Conservation (phyloP, 208 protist species). For the Acanthamoeba sp. region DNA sequence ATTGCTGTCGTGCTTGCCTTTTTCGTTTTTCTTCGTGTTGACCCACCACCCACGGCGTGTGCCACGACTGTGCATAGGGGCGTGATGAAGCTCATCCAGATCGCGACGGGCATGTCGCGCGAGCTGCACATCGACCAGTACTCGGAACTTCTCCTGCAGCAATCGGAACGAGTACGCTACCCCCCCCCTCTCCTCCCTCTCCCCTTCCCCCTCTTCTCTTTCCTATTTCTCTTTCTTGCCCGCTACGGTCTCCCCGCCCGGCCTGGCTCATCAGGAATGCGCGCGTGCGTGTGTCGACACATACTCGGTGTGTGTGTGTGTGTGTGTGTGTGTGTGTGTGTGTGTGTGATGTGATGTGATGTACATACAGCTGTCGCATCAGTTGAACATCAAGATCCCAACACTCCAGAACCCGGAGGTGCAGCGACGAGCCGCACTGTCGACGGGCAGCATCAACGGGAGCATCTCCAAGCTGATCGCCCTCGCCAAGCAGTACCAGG, state of each 20-base stretch:
- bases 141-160: neutral
- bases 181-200: too few species aligned
- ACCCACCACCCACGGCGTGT: too few species aligned
- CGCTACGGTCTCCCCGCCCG: too few species aligned
- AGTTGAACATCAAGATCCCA: constrained; percentile 55
- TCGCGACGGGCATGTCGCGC: constrained; percentile 1
- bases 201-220: neutral
- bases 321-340: too few species aligned
- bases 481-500: constrained; percentile 36
- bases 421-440: neutral
- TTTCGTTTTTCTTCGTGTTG: too few species aligned
- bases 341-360: too few species aligned
- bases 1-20: too few species aligned
- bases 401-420: constrained; percentile 29
- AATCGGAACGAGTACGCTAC: neutral
- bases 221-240: neutral
- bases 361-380: constrained; percentile 30
- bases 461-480: constrained; percentile 55
- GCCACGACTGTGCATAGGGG: too few species aligned
- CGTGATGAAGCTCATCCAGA: constrained; percentile 5
- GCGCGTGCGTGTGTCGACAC: neutral
- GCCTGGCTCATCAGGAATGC: too few species aligned
- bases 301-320: too few species aligned
- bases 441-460: constrained; percentile 30
- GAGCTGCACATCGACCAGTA: neutral